Base-by-base conservation (phyloP, 2,329 filamentous ascomycete genomes). In the Aspergillus pseudoviridinutans region DNA sequence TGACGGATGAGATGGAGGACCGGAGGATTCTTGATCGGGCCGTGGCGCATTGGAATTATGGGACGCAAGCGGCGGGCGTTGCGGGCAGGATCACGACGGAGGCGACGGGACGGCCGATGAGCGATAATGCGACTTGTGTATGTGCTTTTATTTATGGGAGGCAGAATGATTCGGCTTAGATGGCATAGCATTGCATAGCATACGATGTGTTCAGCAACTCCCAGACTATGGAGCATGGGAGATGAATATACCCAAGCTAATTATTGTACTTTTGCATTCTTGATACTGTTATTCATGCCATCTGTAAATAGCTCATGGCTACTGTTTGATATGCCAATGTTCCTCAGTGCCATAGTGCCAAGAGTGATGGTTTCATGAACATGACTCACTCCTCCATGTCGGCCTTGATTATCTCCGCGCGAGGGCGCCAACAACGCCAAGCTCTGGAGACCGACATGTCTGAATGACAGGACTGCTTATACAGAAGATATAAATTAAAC, bases 41-140 rank as follows among this genome's bases (percentile, higher is more conserved):
- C 12, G 24, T 27, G 10, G 32, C 46, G 35, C 38, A 35, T n/a
- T 49, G 32, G 22, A 49, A 49, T 7, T 32, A 44, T 8, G 58
- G 58, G 24, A 28, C 50, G 8, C 32, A 28, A 12, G 58, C 58
- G 0, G 44, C 41, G 22, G 49, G 55, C 14, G 50, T 44, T 2
- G 49, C 58, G 17, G 20, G 44, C 4, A 46, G 32, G 24, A 14
- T 60, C 9, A 50, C 53, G 10, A 47, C 55, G 14, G 52, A 55
- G 25, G 47, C 55, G 32, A 49, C 52, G 9, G 10, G 12, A 2
- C 20, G 25, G 10, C 53, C 53, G 3, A n/a, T 38, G 3, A 58
- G 55, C 32, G 58, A 60, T 49, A 60, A 60, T 54, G 49, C 58
- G 24, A 60, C 55, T 12, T 60, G 58, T 24, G 46, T 58, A 12